A percentile compares a stretch with the other conserved stretches of the same genome.
Evolutionary conservation across 1,284 basidiomycete species (phyloP).

Genomic region (Pholiota adiposa): DNA sequence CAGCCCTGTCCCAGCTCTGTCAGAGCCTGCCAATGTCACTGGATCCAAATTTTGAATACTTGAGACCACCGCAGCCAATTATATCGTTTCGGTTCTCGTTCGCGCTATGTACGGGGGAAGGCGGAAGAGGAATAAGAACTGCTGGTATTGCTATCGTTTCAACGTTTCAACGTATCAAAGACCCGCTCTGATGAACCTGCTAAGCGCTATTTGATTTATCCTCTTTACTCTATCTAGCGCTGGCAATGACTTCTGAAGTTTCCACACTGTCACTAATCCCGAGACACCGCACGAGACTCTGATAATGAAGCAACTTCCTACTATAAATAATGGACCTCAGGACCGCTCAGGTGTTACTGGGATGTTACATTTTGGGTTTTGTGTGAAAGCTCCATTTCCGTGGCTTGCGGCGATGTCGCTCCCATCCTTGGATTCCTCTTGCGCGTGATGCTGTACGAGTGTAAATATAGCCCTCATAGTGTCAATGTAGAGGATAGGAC

Average conservation of each 20-base stretch:
- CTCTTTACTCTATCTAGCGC: neutral
- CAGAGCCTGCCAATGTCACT: neutral
- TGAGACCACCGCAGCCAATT: neutral
- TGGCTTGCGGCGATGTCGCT: neutral
- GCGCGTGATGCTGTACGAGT: neutral
- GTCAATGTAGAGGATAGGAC: neutral
- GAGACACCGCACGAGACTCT: neutral
- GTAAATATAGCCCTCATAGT: neutral
- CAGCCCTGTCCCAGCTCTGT: neutral
- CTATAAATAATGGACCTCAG: neutral
- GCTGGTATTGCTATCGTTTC: neutral
- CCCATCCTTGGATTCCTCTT: neutral
- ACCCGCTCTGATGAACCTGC: neutral
- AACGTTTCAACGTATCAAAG: neutral
- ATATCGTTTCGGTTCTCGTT: neutral
- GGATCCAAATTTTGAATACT: neutral
- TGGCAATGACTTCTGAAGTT: neutral
- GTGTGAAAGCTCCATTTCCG: neutral
- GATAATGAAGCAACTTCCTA: neutral
- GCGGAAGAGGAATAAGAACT: neutral
- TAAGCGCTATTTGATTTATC: neutral
- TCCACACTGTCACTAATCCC: neutral
- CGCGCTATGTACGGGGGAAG: neutral
- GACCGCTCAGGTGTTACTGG: too few relatives aligned
- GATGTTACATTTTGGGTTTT: neutral